Conservation (phyloP, 2,329 filamentous ascomycete species). For the Myriosclerotinia curreyana region DNA sequence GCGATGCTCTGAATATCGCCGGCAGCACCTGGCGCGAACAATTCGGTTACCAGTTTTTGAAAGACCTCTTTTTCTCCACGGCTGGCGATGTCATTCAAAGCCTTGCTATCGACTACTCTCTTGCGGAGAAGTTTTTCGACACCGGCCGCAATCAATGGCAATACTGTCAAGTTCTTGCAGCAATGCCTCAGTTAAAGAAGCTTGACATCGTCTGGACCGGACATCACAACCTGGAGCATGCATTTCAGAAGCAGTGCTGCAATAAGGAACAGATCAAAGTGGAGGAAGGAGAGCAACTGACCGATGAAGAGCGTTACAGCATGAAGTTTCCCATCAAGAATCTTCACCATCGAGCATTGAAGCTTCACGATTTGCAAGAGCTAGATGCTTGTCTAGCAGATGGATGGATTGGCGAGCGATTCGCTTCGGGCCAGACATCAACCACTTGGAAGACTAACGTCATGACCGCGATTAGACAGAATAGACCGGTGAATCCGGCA, state of each 20-base stretch:
- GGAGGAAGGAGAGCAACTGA: background rate
- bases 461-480: background rate
- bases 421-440: background rate
- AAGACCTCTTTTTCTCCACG: background rate
- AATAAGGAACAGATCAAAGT: background rate
- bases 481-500: background rate
- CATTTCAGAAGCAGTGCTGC: background rate
- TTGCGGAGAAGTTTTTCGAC: conserved; percentile 1
- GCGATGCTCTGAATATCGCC: background rate
- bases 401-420: background rate
- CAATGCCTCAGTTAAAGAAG: background rate
- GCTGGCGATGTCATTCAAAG: background rate
- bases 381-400: too few species aligned
- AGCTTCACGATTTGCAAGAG: background rate
- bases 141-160: background rate
- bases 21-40: background rate
- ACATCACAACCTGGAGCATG: background rate
- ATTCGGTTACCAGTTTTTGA: conserved; percentile 8
- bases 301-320: background rate
- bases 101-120: background rate
- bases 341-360: background rate
- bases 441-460: background rate
- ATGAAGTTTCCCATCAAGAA: background rate
- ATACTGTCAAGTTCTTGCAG: conserved; percentile 9
- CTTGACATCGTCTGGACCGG: conserved; percentile 4